These are phyloP conservation scores for Gorgonomyces haynaldii DNA, from an alignment of 192 early-diverging fungal species.

Conservation along the genomic window DNA sequence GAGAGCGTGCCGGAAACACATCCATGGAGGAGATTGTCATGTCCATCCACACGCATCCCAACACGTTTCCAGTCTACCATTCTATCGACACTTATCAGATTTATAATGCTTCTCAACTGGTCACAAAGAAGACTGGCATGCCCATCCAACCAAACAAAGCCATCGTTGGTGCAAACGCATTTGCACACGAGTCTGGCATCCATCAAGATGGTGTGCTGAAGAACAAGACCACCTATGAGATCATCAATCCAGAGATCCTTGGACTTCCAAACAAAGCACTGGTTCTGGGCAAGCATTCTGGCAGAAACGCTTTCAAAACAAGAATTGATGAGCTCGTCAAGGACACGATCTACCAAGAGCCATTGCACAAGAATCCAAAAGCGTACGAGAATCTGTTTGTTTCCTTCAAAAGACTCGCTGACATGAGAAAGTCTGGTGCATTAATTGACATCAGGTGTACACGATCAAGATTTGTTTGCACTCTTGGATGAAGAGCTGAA, in stretches of 20 bases:
- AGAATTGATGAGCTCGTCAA: constrained; percentile 65
- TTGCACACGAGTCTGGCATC: constrained; percentile 94
- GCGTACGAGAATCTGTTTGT: constrained; percentile 73
- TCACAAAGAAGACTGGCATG: constrained; percentile 84
- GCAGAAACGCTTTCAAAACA: constrained; percentile 80
- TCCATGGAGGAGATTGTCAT: constrained; percentile 93
- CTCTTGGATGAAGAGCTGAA: constrained; percentile 68
- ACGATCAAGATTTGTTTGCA: constrained; percentile 80
- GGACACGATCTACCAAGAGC: constrained; percentile 34
- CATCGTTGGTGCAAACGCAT: constrained; percentile 94
- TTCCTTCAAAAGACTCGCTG: constrained; percentile 85
- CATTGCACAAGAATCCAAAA: constrained; percentile 38
- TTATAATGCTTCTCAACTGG: constrained; percentile 78
- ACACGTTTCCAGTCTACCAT: constrained; percentile 76
- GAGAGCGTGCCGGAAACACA: constrained; percentile 95
- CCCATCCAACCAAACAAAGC: constrained; percentile 96
- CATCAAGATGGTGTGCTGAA: constrained; percentile 98
- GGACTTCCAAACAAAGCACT: constrained; percentile 76
- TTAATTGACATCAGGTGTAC: constrained; percentile 35
- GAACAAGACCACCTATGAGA: constrained; percentile 92
- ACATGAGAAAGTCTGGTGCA: constrained; percentile 58
- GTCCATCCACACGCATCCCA: constrained; percentile 88
- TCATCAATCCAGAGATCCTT: constrained; percentile 85
- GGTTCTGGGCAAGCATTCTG: constrained; percentile 93
- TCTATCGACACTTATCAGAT: constrained; percentile 82